A percentile compares a stretch with the other conserved stretches of the same genome.
phyloP scores from a whole-genome alignment of 1,284 basidiomycete genomes.

The Pterula multifida region DNA sequence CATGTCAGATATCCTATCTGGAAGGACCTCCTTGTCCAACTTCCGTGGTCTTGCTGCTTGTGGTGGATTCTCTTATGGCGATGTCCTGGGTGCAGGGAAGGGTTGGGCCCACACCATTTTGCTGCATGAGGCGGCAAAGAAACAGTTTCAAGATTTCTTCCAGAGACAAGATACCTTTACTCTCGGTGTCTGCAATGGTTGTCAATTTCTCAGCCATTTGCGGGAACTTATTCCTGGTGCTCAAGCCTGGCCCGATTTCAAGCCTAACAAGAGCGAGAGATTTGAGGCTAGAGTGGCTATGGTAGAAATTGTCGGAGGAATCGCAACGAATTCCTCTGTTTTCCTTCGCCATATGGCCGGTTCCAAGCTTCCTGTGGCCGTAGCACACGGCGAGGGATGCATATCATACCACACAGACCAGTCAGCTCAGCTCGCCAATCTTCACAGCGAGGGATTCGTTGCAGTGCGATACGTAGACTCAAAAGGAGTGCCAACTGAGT shows the following conservation, averaged over 20 bases:
- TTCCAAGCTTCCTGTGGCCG: slow-evolving; percentile 80
- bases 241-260: slow-evolving; percentile 83
- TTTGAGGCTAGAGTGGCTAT: slow-evolving; percentile 85
- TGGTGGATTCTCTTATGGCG: slow-evolving; percentile 97
- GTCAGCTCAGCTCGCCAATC: neutral
- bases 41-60: slow-evolving; percentile 92
- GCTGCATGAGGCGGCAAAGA: slow-evolving; percentile 63
- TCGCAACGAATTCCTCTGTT: slow-evolving; percentile 51
- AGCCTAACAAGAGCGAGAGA: slow-evolving; percentile 78
- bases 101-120: slow-evolving; percentile 96
- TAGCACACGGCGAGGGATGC: slow-evolving; percentile 94
- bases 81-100: slow-evolving; percentile 94
- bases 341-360: slow-evolving; percentile 87
- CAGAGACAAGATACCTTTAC: slow-evolving; percentile 72
- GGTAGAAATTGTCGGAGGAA: slow-evolving; percentile 61
- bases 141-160: slow-evolving; percentile 80
- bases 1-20: slow-evolving; percentile 92
- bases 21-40: slow-evolving; percentile 44
- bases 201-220: slow-evolving; percentile 90
- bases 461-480: slow-evolving; percentile 74
- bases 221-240: slow-evolving; percentile 83
- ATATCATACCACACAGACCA: slow-evolving; percentile 43
- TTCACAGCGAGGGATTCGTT: slow-evolving; percentile 32
- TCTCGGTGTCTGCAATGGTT: slow-evolving; percentile 96
- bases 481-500: slow-evolving; percentile 49